These are phyloP conservation scores for Bromus sterilis DNA, from an alignment of 176 grass and related monocot species.

Conservation along the genomic window DNA sequence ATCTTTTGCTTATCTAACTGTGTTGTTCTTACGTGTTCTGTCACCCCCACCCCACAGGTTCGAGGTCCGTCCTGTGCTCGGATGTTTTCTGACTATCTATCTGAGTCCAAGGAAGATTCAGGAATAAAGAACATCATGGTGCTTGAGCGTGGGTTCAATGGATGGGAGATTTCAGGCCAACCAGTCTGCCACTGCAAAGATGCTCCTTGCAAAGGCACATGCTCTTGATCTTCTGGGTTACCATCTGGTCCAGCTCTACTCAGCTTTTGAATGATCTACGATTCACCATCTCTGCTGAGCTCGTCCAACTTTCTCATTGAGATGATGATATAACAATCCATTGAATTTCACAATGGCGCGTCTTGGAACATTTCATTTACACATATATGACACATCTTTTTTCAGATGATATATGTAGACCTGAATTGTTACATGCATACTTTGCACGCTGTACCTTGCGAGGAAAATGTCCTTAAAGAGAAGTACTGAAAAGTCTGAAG, in stretches of 20 bases:
- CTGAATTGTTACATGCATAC: not conserved
- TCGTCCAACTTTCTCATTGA: not conserved
- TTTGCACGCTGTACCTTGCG: not conserved
- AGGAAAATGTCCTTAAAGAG: not conserved
- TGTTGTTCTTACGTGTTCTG: not conserved
- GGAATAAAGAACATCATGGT: constrained; percentile 64
- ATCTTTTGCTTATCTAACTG: not conserved
- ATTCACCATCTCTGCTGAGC: not conserved
- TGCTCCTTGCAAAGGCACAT: constrained; percentile 46
- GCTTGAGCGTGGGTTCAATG: constrained; percentile 73
- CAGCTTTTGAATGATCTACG: not conserved
- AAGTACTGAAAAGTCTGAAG: not conserved
- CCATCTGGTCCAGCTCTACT: not conserved
- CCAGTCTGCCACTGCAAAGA: constrained; percentile 66
- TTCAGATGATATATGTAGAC: not conserved
- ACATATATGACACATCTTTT: not conserved
- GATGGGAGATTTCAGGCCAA: constrained; percentile 63
- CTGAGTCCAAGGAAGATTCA: constrained; percentile 37
- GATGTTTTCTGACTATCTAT: constrained; percentile 63
- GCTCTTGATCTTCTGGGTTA: constrained; percentile 2
- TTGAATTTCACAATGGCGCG: not conserved
- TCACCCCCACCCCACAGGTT: constrained; percentile 37
- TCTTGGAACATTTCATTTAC: constrained; percentile 11
- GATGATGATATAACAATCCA: not conserved
- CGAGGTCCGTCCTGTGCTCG: constrained; percentile 70